Evolutionary conservation across 1,284 basidiomycete species (phyloP), one percentile per base, ranked within the genome.

Genomic region (Coniferiporia sulphurascens): DNA sequence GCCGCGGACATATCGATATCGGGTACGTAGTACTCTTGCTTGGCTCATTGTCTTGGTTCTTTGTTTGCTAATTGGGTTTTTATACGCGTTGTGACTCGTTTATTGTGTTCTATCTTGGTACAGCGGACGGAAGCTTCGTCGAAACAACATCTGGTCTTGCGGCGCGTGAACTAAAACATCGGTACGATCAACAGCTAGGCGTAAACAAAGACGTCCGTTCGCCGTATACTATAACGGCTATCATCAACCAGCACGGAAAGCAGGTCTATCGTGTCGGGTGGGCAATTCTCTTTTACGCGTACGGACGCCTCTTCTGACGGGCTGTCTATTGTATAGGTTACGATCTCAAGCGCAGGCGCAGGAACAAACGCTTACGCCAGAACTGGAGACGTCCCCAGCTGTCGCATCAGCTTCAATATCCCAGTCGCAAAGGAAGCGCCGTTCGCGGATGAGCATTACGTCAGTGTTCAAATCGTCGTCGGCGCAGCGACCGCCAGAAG

Each of bases 201-300:
- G 87, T 90, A 38, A 79, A 81, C 46, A 79, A 80, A 68, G 76
- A 82, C 61, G 75, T 85, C 15, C 84, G 86, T 41, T 90, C 88
- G 9, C 89, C 89, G 2, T 91, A 86, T 68, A 83, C 83, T 48
- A 88, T 91, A 63, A 91, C 88, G 21, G 83, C 85, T 5, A 85
- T 89, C 65, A 78, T 87, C 56, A 91, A 88, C 67, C 87, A 89
- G 67, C 85, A 89, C 71, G 89, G 89, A 55, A 84, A 82, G 68
- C 78, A 80, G 68, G 83, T 87, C 78, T 90, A 78, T 72, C 84
- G 89, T 48, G 79, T 91, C 50, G 84, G 86, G 87, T 89, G n/a
- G 17, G n/a, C 36, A 13, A 44, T 27, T 54, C 49, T 15, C 13
- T 17, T 45, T 48, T 27, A 48, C 12, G 21, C 15, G 8, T 53